Evolutionary conservation across 2,329 filamentous ascomycete species (phyloP).

Genomic region (Trichoderma atrobrunneum): DNA sequence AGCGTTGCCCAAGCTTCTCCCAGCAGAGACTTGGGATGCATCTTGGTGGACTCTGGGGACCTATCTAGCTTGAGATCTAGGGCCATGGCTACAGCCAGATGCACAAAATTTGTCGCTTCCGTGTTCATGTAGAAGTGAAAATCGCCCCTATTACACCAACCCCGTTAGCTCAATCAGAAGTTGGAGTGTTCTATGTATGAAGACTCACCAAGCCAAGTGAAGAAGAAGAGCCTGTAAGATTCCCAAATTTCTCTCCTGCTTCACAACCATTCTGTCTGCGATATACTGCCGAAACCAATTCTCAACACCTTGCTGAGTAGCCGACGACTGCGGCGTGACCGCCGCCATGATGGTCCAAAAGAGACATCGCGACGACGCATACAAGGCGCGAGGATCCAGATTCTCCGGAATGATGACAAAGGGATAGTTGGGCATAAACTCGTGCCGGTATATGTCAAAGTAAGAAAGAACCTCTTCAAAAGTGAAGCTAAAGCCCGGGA

Average conservation of each 20-base stretch:
- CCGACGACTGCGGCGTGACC: conserved; percentile 32
- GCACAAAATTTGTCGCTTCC: conserved; percentile 38
- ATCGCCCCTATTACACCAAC: conserved; percentile 38
- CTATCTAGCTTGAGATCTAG: conserved; percentile 39
- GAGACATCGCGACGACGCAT: conserved; percentile 32
- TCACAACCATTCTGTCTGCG: conserved; percentile 37
- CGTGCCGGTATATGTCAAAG: conserved; percentile 34
- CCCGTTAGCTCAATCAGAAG: background rate
- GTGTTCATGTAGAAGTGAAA: conserved; percentile 38
- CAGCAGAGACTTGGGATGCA: conserved; percentile 31
- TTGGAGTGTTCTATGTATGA: background rate
- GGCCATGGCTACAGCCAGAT: conserved; percentile 39
- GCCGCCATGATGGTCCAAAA: conserved; percentile 40
- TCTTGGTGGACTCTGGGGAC: conserved; percentile 24
- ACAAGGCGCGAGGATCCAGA: conserved; percentile 32
- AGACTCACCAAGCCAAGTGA: conserved; percentile 37
- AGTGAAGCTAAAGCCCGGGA: conserved; percentile 37
- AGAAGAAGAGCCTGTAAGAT: conserved; percentile 40
- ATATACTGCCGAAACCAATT: conserved; percentile 38
- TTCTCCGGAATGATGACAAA: conserved; percentile 35
- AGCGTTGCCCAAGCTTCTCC: conserved; percentile 33
- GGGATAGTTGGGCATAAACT: conserved; percentile 37
- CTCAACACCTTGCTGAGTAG: conserved; percentile 33
- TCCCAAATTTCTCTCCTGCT: conserved; percentile 36
- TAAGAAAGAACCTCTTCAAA: conserved; percentile 33